Conservation (phyloP, 495 filamentous ascomycete species). For the Penicillium egyptiacum region DNA sequence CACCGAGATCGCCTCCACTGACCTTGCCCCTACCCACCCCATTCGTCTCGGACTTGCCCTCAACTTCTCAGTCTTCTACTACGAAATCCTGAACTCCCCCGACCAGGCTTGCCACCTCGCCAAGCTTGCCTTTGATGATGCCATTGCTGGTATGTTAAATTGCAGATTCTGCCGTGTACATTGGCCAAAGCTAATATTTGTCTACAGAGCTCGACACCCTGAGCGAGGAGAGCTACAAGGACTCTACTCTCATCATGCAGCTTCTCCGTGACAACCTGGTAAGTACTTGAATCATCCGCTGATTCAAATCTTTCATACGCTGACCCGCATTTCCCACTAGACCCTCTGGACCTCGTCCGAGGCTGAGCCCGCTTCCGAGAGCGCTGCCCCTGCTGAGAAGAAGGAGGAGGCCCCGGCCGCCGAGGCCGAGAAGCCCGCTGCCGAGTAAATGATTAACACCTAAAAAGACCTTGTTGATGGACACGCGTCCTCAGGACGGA, state of each 20-base stretch:
- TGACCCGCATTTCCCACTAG: conserved; percentile 48
- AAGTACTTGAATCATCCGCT: conserved; percentile 34
- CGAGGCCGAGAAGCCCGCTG: conserved; percentile 62
- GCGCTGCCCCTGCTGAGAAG: conserved; percentile 58
- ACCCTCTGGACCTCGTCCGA: conserved; percentile 99
- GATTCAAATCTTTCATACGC: conserved; percentile 3
- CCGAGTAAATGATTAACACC: conserved; percentile 49
- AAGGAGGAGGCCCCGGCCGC: conserved; percentile 57
- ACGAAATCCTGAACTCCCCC: conserved; percentile 98
- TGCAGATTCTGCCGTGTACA: neutral
- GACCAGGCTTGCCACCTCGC: conserved; percentile 99
- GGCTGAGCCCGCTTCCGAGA: conserved; percentile 70
- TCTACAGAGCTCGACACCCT: conserved; percentile 89
- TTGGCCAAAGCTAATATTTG: conserved; percentile 21
- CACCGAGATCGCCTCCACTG: conserved; percentile 96
- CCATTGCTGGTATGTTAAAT: conserved; percentile 81
- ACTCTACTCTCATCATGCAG: conserved; percentile 99
- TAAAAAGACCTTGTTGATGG: conserved; percentile 39
- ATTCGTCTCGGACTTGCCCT: conserved; percentile 97
- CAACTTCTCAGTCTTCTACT: conserved; percentile 99
- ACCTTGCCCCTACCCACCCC: conserved; percentile 96
- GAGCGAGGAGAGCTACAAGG: conserved; percentile 99
- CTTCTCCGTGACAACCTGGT: conserved; percentile 98
- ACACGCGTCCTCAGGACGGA: conserved; percentile 39
- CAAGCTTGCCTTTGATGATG: conserved; percentile 99